phyloP scores from a whole-genome alignment of 2,329 filamentous ascomycete species.

The Aureobasidium sp. region DNA sequence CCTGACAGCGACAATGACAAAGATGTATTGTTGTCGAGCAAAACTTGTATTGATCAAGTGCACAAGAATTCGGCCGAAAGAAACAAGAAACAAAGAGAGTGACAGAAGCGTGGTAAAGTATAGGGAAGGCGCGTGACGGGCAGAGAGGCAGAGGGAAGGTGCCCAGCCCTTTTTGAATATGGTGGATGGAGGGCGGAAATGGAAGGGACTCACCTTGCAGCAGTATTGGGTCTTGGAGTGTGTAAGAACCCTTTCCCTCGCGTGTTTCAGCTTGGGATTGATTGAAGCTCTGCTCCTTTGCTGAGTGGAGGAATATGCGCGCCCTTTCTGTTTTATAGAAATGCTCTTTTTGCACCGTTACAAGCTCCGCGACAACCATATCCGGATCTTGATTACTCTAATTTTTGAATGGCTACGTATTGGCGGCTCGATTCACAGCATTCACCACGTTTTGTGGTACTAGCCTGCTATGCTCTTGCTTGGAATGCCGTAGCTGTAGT shows the following conservation, averaged over 20 bases:
- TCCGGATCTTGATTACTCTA: conserved; percentile 12
- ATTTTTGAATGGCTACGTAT: conserved; percentile 6
- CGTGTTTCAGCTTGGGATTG: conserved; percentile 15
- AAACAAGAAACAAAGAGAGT: conserved; percentile 15
- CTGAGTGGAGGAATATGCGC: conserved; percentile 14
- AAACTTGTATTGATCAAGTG: conserved; percentile 14
- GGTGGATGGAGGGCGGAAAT: background rate
- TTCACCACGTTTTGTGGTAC: conserved; percentile 9
- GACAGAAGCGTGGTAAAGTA: background rate
- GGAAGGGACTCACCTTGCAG: conserved; percentile 16
- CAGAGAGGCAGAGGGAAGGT: background rate
- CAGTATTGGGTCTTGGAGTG: conserved; percentile 11
- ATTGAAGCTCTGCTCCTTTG: conserved; percentile 16
- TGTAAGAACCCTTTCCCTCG: conserved; percentile 15
- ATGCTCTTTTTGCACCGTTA: conserved; percentile 8
- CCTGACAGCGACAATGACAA: conserved; percentile 16
- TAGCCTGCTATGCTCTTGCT: conserved; percentile 1
- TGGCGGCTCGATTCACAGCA: background rate
- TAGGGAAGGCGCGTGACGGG: conserved; percentile 9
- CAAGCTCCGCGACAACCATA: conserved; percentile 13
- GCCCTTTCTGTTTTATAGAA: conserved; percentile 12
- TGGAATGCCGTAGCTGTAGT: conserved; percentile 15
- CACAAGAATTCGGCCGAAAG: conserved; percentile 3
- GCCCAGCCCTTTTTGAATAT: conserved; percentile 5
- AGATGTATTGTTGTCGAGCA: conserved; percentile 14